Conservation (phyloP, 1,284 basidiomycete species). For the Takashimella tepidaria region DNA sequence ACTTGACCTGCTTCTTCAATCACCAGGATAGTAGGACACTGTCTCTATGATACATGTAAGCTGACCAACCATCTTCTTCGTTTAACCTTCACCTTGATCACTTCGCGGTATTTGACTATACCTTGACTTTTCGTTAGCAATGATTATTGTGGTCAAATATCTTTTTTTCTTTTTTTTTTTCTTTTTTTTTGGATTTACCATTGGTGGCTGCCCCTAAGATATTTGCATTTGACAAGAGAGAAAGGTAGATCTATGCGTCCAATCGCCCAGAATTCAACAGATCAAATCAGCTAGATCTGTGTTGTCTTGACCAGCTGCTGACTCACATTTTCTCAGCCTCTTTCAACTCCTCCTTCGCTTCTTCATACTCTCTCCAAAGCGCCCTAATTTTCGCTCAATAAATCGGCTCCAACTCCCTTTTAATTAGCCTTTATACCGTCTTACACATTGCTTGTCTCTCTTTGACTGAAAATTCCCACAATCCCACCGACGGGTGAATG, state of each 20-base stretch:
- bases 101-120: not conserved
- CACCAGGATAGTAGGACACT: constrained; percentile 51
- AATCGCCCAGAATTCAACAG: too few species aligned
- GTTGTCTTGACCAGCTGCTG: not conserved
- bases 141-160: too few species aligned
- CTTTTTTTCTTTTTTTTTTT: too few species aligned
- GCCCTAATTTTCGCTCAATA: not conserved
- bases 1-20: constrained; percentile 73
- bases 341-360: not conserved
- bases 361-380: not conserved
- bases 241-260: too few species aligned
- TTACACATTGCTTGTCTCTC: not conserved
- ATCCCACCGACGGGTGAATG: too few species aligned
- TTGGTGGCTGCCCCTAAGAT: constrained; percentile 68
- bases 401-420: not conserved
- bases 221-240: not conserved
- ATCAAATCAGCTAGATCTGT: not conserved
- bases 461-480: not conserved
- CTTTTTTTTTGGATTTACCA: constrained; percentile 45
- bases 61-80: not conserved
- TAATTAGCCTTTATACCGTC: not conserved
- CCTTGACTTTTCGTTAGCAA: not conserved
- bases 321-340: not conserved
- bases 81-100: not conserved
- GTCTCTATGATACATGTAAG: not conserved